Base-by-base conservation (phyloP, 768 basidiomycete genomes). In the Russula ochroleuca region DNA sequence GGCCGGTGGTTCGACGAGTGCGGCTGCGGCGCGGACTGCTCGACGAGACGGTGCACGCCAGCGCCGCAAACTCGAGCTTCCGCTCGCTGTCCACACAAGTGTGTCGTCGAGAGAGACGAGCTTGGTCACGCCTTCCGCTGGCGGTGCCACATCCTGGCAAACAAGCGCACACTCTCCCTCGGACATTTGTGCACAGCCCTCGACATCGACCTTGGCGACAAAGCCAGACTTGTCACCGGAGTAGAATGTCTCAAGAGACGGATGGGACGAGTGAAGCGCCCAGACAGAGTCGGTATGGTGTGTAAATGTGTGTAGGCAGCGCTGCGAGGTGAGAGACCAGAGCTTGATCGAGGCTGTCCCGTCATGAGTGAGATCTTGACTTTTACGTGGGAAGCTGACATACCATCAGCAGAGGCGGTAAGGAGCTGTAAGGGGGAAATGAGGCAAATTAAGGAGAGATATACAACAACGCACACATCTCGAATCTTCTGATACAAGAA, bases 261-360 rank as follows among this genome's bases (percentile, higher is more conserved):
- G 92, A 72, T 98, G 94, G 0, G 85, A 80, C 10, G 94, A 96
- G 71, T 84, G 85, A 8, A 99, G 78, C 0, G 95, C 87, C 96
- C 97, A 98, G 51, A 98, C 94, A 15, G 90, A 90, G 64, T 95
- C 93, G 15, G 90, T 86, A 72, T 98, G 96, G 71, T 98, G 88
- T 0, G 92, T 91, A 77, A 98, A 99, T 2, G 96, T 98, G 70
- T 99, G 94, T 17, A 99, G 76, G 70, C 94, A 96, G 13, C 90
- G 83, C 72, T 98, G 94, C 0, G 92, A 85, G 1, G 82, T 75
- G 19, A 98, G 79, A 1, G 95, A 98, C 97, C 97, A 99, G 33
- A 98, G 82, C 72, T 96, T 98, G 73, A 93, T 83, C 3, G 92
- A 93, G 11, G 92, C 78, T 79, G 67, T 54, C 35, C 61, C 6